phyloP scores from a whole-genome alignment of 106 monocot genomes.

The Ottelia alismoides region DNA sequence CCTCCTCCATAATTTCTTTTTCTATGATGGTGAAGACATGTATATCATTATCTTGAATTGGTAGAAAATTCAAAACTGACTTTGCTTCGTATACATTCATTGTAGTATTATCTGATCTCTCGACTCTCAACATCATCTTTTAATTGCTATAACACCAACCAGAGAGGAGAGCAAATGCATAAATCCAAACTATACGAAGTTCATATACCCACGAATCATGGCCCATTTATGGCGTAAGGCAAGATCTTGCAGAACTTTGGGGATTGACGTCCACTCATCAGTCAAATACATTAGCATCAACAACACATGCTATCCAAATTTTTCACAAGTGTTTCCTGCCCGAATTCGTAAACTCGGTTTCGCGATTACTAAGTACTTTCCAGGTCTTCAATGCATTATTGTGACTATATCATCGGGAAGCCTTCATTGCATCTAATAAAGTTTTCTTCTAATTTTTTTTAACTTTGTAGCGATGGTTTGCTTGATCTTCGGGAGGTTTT shows the following conservation, averaged over 20 bases:
- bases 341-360: constrained; percentile 18
- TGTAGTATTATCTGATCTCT: not conserved
- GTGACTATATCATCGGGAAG: constrained; percentile 19
- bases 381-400: constrained; percentile 16
- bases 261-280: not conserved
- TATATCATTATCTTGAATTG: too few relatives aligned
- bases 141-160: constrained; percentile 18
- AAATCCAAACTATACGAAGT: constrained; percentile 25
- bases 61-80: too few relatives aligned
- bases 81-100: not conserved
- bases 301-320: constrained; percentile 3
- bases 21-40: too few relatives aligned
- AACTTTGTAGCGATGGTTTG: too few relatives aligned
- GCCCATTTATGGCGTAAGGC: constrained; percentile 25
- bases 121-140: not conserved
- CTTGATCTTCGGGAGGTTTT: constrained; percentile 10
- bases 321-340: constrained; percentile 28
- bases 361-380: constrained; percentile 26
- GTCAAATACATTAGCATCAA: not conserved
- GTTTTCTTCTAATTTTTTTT: not conserved
- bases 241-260: not conserved
- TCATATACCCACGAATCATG: constrained; percentile 24
- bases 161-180: constrained; percentile 25
- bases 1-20: too few relatives aligned
- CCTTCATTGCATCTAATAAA: not conserved